Percentiles rank a stretch among this genome's conserved stretches.
phyloP scores from a whole-genome alignment of 23 red algal genomes.

The Gracilaria gracilis region DNA sequence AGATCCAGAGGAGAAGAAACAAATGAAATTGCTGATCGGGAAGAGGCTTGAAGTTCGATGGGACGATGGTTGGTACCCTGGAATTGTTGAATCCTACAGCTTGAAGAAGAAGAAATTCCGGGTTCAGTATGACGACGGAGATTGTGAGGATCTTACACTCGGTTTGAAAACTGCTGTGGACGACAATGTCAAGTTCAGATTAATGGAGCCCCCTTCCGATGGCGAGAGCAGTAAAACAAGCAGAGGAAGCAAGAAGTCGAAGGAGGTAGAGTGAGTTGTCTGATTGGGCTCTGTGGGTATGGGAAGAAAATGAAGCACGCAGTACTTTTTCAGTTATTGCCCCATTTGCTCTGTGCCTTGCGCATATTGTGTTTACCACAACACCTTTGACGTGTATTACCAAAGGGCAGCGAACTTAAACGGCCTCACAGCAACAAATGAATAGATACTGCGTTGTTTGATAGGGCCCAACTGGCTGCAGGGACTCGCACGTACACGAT shows the following conservation, averaged over 20 bases:
- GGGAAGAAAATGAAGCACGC: no score
- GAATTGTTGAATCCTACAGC: conserved; percentile 61
- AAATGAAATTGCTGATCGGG: conserved; percentile 59
- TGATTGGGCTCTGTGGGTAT: no score
- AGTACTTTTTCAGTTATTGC: no score
- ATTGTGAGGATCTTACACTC: conserved; percentile 71
- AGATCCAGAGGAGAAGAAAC: conserved; percentile 63
- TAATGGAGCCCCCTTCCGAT: conserved; percentile 12
- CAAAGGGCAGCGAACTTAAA: no score
- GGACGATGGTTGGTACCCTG: conserved; percentile 85
- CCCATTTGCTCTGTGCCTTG: no score
- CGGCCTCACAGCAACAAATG: no score
- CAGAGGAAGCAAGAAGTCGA: conserved; percentile 27
- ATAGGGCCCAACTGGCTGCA: no score
- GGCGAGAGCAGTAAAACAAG: conserved; percentile 9
- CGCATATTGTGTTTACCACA: no score
- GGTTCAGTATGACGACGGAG: conserved; percentile 81
- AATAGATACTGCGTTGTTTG: no score
- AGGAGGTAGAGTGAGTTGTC: not conserved
- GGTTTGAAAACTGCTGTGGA: conserved; percentile 42
- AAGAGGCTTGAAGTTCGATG: conserved; percentile 70
- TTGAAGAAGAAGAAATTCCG: conserved; percentile 69
- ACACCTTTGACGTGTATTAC: no score
- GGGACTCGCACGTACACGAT: no score
- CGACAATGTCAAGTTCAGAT: conserved; percentile 29